phyloP scores from a whole-genome alignment of 2,329 filamentous ascomycete genomes.

The Diplodia corticola region DNA sequence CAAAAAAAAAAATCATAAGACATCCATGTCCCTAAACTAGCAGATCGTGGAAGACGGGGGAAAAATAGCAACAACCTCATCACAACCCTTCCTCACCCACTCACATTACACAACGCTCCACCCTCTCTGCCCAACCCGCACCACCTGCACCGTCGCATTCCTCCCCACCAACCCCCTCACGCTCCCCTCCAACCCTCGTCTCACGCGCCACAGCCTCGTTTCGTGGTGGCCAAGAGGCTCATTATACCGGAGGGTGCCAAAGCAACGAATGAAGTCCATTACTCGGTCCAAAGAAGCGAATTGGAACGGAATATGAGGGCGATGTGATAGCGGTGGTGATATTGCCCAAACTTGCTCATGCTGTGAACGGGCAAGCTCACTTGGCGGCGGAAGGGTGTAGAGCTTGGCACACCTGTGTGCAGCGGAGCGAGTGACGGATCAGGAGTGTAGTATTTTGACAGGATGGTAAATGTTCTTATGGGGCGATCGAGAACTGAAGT shows the following conservation, averaged over 20 bases:
- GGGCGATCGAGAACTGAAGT: too few relatives aligned
- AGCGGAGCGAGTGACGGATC: too few relatives aligned
- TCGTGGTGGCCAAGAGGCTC: neutral
- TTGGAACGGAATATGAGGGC: neutral
- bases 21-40: too few relatives aligned
- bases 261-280: neutral
- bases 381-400: neutral
- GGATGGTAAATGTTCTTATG: too few relatives aligned
- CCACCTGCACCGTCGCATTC: slow-evolving; percentile 48
- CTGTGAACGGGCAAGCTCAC: neutral
- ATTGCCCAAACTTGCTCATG: slow-evolving; percentile 7
- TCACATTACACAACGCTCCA: slow-evolving; percentile 47
- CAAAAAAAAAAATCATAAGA: too few relatives aligned
- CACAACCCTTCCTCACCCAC: slow-evolving; percentile 21
- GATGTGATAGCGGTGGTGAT: neutral
- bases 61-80: neutral
- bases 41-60: too few relatives aligned
- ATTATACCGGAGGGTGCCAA: neutral
- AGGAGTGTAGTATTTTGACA: too few relatives aligned
- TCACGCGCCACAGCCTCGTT: neutral
- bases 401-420: too few relatives aligned
- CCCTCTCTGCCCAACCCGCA: slow-evolving; percentile 45
- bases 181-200: slow-evolving; percentile 31
- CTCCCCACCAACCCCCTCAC: slow-evolving; percentile 36
- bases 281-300: neutral